Evolutionary conservation across 2,329 filamentous ascomycete species (phyloP), one percentile per base, ranked within the genome.

Genomic region (Parastagonospora avenae): DNA sequence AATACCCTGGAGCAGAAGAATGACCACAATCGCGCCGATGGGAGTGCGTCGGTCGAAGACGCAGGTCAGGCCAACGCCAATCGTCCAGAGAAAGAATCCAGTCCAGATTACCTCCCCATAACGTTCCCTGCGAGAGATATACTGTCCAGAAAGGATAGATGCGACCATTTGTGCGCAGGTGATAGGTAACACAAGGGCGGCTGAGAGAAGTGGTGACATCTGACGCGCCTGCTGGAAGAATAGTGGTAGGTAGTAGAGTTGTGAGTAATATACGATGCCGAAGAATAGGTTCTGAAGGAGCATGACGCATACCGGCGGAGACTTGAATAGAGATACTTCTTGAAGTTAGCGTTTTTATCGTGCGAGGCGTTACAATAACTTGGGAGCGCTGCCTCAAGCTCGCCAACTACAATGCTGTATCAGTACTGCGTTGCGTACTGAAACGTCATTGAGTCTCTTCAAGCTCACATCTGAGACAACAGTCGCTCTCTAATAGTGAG

Each of bases 221-320:
- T 74, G 71, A 19, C 78, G 76, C 2, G 79, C 82, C 49, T 85
- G 86, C 57, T 87, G 83, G 38, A 84, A 82, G 66, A 85, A 88
- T 0, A 87, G 72, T 1, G 85, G 85, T 4, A 87, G 66, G 59
- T 83, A 87, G 67, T 86, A 87, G 1, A 87, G 70, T 49, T 80
- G 80, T 2, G 79, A 75, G 57, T 86, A 85, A 59, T 85, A 87
- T 1, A 81, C 80, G 11, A 81, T 74, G 4, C 86, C 84, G 16
- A 86, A 78, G 16, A 89, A 70, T 55, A 88, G 81, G 62, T 80
- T 83, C 60, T 88, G 83, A 3, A 78, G 35, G 41, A 88, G 72
- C 53, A 89, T 79, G 7, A 82, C 75, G 16, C 75, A 73, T 7
- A 88, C 75, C 6, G 83, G 77, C 14, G 72, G 71, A 53, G 79